Evolutionary conservation across 768 basidiomycete genomes (phyloP).

Genomic region (Infundibulicybe gibba): DNA sequence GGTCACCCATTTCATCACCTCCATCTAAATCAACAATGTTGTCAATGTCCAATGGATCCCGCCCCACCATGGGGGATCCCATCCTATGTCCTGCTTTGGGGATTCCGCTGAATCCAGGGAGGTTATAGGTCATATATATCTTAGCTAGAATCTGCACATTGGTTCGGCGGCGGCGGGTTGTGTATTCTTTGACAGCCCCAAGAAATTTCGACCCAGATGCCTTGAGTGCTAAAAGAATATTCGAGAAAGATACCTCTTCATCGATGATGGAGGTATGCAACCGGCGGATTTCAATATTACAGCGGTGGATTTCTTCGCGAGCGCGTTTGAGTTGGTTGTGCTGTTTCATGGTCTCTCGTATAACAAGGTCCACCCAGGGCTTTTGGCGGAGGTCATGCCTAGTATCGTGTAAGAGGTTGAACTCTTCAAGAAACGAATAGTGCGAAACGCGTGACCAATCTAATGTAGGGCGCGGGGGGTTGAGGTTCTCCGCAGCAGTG

Average conservation of each 20-base stretch:
- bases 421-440: constrained; percentile 24
- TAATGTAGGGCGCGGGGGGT: constrained; percentile 15
- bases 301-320: too few relatives aligned
- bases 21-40: too few relatives aligned
- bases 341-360: constrained; percentile 16
- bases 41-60: too few relatives aligned
- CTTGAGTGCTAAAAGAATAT: not conserved
- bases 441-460: constrained; percentile 19
- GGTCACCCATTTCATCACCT: too few relatives aligned
- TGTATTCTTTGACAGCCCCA: too few relatives aligned
- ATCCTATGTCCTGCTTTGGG: too few relatives aligned
- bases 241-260: constrained; percentile 6
- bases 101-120: too few relatives aligned
- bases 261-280: constrained; percentile 19
- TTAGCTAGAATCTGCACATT: too few relatives aligned
- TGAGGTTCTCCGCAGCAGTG: constrained; percentile 15
- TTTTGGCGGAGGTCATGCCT: constrained; percentile 16
- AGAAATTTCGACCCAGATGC: too few relatives aligned
- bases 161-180: too few relatives aligned
- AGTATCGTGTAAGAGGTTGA: constrained; percentile 21
- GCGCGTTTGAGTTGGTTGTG: constrained; percentile 6
- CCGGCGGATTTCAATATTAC: constrained; percentile 18
- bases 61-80: too few relatives aligned
- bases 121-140: too few relatives aligned
- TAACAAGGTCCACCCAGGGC: constrained; percentile 18